Evolutionary conservation across 2,329 filamentous ascomycete genomes (phyloP).

Genomic region (Trichocomaceae sp.): DNA sequence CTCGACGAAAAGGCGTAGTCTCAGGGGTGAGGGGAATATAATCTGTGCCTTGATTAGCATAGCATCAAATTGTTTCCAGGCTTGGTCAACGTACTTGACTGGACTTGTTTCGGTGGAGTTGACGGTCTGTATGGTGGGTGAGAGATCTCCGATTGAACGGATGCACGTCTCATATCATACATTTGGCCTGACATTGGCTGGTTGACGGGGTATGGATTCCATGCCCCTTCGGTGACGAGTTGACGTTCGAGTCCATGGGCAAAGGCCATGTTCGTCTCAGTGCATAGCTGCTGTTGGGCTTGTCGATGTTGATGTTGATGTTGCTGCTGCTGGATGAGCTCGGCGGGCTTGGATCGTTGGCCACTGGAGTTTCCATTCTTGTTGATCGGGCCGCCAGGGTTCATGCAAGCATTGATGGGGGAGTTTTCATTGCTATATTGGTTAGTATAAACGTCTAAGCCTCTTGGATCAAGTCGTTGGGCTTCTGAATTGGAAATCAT

Average conservation of each 20-base stretch:
- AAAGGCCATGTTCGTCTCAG: conserved; percentile 17
- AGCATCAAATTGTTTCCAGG: background rate
- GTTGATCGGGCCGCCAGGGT: conserved; percentile 16
- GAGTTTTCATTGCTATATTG: conserved; percentile 35
- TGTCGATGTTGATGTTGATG: conserved; percentile 21
- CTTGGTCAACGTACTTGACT: conserved; percentile 47
- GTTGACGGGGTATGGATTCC: conserved; percentile 23
- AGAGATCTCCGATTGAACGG: conserved; percentile 33
- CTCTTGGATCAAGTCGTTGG: conserved; percentile 26
- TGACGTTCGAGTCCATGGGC: conserved; percentile 19
- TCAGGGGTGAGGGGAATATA: conserved; percentile 63
- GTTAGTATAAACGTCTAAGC: conserved; percentile 25
- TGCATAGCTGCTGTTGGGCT: conserved; percentile 21
- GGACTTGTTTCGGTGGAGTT: conserved; percentile 58
- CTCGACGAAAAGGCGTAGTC: conserved; percentile 51
- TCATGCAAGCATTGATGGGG: conserved; percentile 19
- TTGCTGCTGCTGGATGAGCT: conserved; percentile 28
- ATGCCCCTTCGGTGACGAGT: conserved; percentile 20
- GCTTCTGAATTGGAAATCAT: conserved; percentile 22
- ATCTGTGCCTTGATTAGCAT: conserved; percentile 32
- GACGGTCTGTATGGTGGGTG: conserved; percentile 45
- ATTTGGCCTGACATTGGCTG: conserved; percentile 19
- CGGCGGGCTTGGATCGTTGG: conserved; percentile 20
- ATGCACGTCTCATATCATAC: conserved; percentile 29
- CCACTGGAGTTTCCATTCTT: conserved; percentile 15